A percentile compares a stretch with the other conserved stretches of the same genome.
Evolutionary conservation across 495 filamentous ascomycete species (phyloP).

Genomic region (Entonaema liquescens): DNA sequence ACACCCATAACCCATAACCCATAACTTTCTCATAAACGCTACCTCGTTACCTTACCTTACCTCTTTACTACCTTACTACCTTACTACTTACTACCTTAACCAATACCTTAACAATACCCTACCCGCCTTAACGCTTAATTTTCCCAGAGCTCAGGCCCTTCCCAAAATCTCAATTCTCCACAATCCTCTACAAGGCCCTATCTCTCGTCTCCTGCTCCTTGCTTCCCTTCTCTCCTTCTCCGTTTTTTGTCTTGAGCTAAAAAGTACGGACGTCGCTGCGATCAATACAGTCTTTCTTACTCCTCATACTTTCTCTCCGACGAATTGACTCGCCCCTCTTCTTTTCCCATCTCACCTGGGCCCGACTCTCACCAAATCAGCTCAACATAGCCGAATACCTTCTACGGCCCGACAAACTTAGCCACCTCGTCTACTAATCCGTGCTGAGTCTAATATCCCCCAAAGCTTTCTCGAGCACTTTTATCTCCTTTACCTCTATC

Average conservation of each 20-base stretch:
- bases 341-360: conserved; percentile 15
- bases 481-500: conserved; percentile 13
- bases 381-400: conserved; percentile 41
- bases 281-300: conserved; percentile 28
- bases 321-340: conserved; percentile 29
- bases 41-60: background rate
- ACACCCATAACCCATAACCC: too few species aligned
- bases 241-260: conserved; percentile 32
- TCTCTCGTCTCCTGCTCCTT: conserved; percentile 12
- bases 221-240: conserved; percentile 24
- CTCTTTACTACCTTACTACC: background rate
- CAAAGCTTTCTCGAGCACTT: conserved; percentile 6
- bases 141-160: conserved; percentile 42
- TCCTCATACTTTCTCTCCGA: conserved; percentile 11
- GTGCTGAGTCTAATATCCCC: conserved; percentile 33
- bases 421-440: conserved; percentile 35
- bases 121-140: conserved; percentile 35
- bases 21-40: too few species aligned
- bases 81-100: background rate
- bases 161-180: conserved; percentile 44
- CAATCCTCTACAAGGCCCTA: conserved; percentile 40
- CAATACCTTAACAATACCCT: conserved; percentile 12
- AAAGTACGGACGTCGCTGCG: conserved; percentile 40
- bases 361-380: conserved; percentile 28
- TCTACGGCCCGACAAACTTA: conserved; percentile 41